Evolutionary conservation across 106 monocot genomes (phyloP).

Genomic region (Chionographis japonica): DNA sequence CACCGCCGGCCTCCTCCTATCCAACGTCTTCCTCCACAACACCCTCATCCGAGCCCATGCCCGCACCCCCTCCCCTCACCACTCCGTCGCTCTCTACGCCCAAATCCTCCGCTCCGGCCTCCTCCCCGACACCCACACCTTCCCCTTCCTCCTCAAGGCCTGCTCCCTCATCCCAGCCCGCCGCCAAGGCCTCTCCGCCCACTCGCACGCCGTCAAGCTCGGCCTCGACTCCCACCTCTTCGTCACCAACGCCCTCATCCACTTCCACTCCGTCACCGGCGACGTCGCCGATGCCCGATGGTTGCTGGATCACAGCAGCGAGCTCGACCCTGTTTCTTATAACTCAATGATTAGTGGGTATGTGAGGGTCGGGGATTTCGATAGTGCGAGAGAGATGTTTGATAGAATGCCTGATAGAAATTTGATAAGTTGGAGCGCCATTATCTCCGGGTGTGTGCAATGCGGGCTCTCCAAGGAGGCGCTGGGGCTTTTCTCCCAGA

Average conservation of each 20-base stretch:
- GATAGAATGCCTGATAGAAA: constrained; percentile 45
- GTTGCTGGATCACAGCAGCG: constrained; percentile 1
- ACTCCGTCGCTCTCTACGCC: constrained; percentile 23
- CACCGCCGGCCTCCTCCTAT: constrained; percentile 16
- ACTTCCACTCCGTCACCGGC: constrained; percentile 24
- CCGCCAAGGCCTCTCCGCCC: constrained; percentile 18
- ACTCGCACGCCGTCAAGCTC: constrained; percentile 29
- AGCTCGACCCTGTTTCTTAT: constrained; percentile 24
- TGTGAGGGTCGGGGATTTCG: constrained; percentile 16
- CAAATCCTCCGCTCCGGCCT: constrained; percentile 40
- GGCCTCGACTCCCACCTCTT: constrained; percentile 29
- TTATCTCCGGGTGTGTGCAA: constrained; percentile 41
- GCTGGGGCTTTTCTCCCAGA: constrained; percentile 23
- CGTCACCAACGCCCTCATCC: constrained; percentile 41
- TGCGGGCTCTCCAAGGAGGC: constrained; percentile 29
- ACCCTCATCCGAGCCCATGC: constrained; percentile 28
- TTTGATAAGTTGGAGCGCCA: constrained; percentile 40
- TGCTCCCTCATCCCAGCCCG: constrained; percentile 16
- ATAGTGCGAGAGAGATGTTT: constrained; percentile 30
- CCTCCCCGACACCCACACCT: constrained; percentile 37
- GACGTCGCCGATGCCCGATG: background rate
- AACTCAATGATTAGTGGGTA: constrained; percentile 49
- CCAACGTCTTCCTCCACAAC: constrained; percentile 30
- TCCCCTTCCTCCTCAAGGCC: constrained; percentile 36
- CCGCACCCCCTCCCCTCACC: constrained; percentile 8